Evolutionary conservation across 768 basidiomycete genomes (phyloP).

Genomic region (Amanita brunnescens): DNA sequence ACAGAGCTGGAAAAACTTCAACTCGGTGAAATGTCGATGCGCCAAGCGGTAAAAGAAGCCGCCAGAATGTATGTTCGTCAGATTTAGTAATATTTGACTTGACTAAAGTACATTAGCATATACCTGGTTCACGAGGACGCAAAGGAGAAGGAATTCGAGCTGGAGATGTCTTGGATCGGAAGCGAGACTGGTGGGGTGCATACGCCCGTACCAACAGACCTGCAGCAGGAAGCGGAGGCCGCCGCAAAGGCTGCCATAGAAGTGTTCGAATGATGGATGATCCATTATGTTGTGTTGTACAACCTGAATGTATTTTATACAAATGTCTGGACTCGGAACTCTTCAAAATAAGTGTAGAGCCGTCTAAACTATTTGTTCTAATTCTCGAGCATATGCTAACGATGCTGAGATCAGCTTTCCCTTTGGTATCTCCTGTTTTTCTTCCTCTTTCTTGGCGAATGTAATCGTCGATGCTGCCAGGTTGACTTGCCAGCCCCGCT

Average conservation of each 20-base stretch:
- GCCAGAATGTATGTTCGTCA: slow-evolving; percentile 76
- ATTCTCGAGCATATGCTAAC: slow-evolving; percentile 73
- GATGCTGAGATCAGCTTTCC: slow-evolving; percentile 74
- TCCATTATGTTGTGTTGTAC: slow-evolving; percentile 5
- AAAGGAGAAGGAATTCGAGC: slow-evolving; percentile 97
- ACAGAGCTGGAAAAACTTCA: slow-evolving; percentile 97
- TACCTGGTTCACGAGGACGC: slow-evolving; percentile 96
- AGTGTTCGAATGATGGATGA: slow-evolving; percentile 34
- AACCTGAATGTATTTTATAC: slow-evolving; percentile 10
- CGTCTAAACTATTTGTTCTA: slow-evolving; percentile 82
- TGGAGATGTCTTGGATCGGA: slow-evolving; percentile 96
- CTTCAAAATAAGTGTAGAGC: slow-evolving; percentile 30
- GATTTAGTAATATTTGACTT: background rate
- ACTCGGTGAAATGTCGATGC: slow-evolving; percentile 64
- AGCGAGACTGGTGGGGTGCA: slow-evolving; percentile 76
- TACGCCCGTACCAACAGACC: slow-evolving; percentile 75
- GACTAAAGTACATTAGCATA: slow-evolving; percentile 46
- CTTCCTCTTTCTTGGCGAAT: slow-evolving; percentile 77
- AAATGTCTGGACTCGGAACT: slow-evolving; percentile 9
- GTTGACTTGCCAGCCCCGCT: slow-evolving; percentile 85
- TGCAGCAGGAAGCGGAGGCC: slow-evolving; percentile 77
- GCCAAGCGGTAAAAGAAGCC: slow-evolving; percentile 86
- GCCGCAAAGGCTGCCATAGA: slow-evolving; percentile 84
- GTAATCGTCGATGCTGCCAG: slow-evolving; percentile 58
- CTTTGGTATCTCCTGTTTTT: slow-evolving; percentile 79